A percentile compares a stretch with the other conserved stretches of the same genome.
Conservation (phyloP, 2,329 filamentous ascomycete genomes). For the Pyrenophora graminea region DNA sequence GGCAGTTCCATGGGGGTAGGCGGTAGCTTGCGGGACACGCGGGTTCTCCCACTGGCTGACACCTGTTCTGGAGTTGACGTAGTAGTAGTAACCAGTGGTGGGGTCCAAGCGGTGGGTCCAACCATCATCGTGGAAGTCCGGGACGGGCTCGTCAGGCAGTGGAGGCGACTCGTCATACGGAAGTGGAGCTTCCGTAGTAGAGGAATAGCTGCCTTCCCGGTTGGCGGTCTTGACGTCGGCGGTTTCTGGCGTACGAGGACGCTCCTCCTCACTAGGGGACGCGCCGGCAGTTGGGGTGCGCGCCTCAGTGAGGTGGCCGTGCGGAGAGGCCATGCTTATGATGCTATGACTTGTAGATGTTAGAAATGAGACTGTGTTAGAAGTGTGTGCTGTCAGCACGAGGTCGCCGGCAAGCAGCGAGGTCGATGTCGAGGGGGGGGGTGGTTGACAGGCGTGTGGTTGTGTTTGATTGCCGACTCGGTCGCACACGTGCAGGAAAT, state of each 20-base stretch:
- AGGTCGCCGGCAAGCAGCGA: constrained; percentile 14
- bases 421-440: constrained; percentile 3
- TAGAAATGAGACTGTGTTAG: constrained; percentile 24
- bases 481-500: constrained; percentile 9
- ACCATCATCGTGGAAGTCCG: constrained; percentile 61
- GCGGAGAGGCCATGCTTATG: constrained; percentile 19
- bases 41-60: constrained; percentile 84
- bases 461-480: constrained; percentile 1
- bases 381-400: constrained; percentile 21
- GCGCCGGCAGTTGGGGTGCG: constrained; percentile 16
- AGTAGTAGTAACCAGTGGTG: constrained; percentile 72
- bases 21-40: constrained; percentile 61
- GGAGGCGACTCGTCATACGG: constrained; percentile 40
- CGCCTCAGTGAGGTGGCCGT: constrained; percentile 14
- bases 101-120: constrained; percentile 83
- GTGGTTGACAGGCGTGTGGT: background rate
- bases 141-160: constrained; percentile 57
- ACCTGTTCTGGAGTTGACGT: constrained; percentile 79
- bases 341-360: constrained; percentile 14
- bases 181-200: constrained; percentile 25
- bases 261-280: constrained; percentile 14
- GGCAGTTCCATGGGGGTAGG: constrained; percentile 19
- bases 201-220: constrained; percentile 16
- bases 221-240: constrained; percentile 11
- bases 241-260: constrained; percentile 9